A percentile compares a stretch with the other conserved stretches of the same genome.
Evolutionary conservation across 352 stramenopile genomes (phyloP).

Genomic region (Globisporangium uncinulatum): DNA sequence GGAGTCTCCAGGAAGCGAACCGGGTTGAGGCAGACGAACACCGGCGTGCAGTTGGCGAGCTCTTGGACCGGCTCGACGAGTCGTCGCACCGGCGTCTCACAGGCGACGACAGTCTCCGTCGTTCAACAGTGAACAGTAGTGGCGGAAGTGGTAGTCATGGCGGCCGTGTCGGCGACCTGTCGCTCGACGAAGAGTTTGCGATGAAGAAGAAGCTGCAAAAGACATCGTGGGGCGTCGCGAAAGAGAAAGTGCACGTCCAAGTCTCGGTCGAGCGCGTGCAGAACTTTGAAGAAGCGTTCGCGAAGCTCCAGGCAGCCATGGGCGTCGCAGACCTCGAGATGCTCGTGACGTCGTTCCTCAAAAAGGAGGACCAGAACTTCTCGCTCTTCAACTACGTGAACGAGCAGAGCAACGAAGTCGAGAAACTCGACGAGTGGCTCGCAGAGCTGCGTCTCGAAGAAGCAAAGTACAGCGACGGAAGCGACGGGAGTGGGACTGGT

Average conservation of each 20-base stretch:
- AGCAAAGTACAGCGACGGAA: constrained; percentile 78
- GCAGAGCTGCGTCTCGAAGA: constrained; percentile 75
- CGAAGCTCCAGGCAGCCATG: constrained; percentile 91
- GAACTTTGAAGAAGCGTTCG: constrained; percentile 95
- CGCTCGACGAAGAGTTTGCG: constrained; percentile 54
- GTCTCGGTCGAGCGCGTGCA: constrained; percentile 88
- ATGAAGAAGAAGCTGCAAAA: constrained; percentile 75
- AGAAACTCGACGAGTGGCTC: constrained; percentile 87
- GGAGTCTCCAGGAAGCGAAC: constrained; percentile 90
- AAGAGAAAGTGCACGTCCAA: constrained; percentile 86
- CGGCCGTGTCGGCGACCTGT: constrained; percentile 9
- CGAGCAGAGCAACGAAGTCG: constrained; percentile 92
- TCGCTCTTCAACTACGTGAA: constrained; percentile 95
- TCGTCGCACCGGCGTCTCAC: constrained; percentile 1
- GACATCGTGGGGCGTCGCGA: constrained; percentile 72
- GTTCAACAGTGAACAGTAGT: too few species aligned
- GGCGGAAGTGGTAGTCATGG: too few species aligned
- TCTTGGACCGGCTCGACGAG: constrained; percentile 62
- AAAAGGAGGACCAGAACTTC: constrained; percentile 97
- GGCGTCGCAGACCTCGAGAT: constrained; percentile 91
- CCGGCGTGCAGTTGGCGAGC: constrained; percentile 41
- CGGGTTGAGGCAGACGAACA: constrained; percentile 73
- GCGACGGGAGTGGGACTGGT: not conserved
- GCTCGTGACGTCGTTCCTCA: constrained; percentile 91
- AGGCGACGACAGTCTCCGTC: too few species aligned